Evolutionary conservation across 2,329 filamentous ascomycete genomes (phyloP).

Genomic region (Geosmithia morbida): DNA sequence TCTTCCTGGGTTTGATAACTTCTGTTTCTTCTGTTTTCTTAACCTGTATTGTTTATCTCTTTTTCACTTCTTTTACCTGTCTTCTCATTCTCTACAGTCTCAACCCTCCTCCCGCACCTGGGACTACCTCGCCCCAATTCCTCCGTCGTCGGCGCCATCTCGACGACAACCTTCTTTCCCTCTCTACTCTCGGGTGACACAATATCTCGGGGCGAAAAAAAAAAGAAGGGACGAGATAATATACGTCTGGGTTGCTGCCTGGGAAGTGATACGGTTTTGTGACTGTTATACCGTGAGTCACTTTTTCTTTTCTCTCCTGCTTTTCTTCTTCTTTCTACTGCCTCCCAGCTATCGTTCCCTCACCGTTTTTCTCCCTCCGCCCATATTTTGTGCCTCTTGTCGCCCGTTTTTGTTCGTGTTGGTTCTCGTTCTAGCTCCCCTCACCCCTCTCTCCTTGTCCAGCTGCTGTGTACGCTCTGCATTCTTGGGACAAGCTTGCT

Average conservation of each 20-base stretch:
- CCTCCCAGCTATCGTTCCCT: neutral
- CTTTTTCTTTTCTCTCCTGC: neutral
- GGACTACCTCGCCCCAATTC: neutral
- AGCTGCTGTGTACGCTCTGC: neutral
- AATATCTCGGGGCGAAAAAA: neutral
- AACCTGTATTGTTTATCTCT: neutral
- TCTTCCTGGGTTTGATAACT: neutral
- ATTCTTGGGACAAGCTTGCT: neutral
- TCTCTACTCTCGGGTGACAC: too few relatives aligned
- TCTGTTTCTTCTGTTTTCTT: neutral
- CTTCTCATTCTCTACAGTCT: neutral
- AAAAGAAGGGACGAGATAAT: neutral
- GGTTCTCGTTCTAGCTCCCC: neutral
- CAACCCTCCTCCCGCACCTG: too few relatives aligned
- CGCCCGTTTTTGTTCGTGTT: too few relatives aligned
- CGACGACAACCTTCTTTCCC: neutral
- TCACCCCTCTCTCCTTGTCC: neutral
- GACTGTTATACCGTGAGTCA: neutral
- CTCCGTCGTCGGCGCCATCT: neutral
- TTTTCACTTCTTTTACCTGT: neutral
- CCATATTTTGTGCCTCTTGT: too few relatives aligned
- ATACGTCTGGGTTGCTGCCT: neutral
- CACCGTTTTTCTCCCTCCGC: neutral
- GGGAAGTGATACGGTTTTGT: neutral
- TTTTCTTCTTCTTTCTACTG: neutral